These are phyloP conservation scores for Penicillium sp. DNA, from an alignment of 2,329 filamentous ascomycete species.

Conservation along the genomic window DNA sequence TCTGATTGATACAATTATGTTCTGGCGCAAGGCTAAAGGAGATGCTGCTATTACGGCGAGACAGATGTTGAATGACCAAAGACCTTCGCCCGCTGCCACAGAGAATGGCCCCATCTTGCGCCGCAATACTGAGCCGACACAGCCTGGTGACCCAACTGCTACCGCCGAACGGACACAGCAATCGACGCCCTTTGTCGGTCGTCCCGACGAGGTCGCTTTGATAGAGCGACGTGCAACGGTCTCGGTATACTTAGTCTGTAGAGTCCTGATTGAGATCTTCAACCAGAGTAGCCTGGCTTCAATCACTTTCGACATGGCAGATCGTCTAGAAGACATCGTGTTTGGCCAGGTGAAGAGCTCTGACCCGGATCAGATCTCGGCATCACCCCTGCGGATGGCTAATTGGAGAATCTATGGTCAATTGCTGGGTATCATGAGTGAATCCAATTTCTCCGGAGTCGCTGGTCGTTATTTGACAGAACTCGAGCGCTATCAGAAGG, in stretches of 20 bases:
- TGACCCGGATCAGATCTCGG: conserved; percentile 70
- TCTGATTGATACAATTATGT: conserved; percentile 94
- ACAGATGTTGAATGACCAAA: conserved; percentile 35
- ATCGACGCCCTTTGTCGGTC: conserved; percentile 40
- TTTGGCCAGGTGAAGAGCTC: conserved; percentile 92
- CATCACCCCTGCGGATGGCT: conserved; percentile 77
- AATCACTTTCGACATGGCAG: conserved; percentile 88
- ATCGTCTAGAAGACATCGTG: conserved; percentile 91
- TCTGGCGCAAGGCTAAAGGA: conserved; percentile 95
- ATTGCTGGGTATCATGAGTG: conserved; percentile 93
- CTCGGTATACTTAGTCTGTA: conserved; percentile 92
- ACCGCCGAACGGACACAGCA: conserved; percentile 28
- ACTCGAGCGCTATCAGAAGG: conserved; percentile 73
- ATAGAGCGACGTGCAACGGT: conserved; percentile 88
- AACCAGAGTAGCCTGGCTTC: conserved; percentile 79
- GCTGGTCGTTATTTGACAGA: conserved; percentile 78
- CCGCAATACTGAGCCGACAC: conserved; percentile 72
- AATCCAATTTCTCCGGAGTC: conserved; percentile 83
- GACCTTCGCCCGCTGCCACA: conserved; percentile 35
- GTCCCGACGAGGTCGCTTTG: conserved; percentile 71
- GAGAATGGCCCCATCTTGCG: conserved; percentile 56
- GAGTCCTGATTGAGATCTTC: conserved; percentile 91
- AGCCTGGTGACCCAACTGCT: conserved; percentile 40
- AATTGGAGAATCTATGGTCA: conserved; percentile 97
- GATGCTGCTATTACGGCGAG: conserved; percentile 74